Conservation (phyloP, 1,284 basidiomycete species). For the Apiotrichum siamense region DNA sequence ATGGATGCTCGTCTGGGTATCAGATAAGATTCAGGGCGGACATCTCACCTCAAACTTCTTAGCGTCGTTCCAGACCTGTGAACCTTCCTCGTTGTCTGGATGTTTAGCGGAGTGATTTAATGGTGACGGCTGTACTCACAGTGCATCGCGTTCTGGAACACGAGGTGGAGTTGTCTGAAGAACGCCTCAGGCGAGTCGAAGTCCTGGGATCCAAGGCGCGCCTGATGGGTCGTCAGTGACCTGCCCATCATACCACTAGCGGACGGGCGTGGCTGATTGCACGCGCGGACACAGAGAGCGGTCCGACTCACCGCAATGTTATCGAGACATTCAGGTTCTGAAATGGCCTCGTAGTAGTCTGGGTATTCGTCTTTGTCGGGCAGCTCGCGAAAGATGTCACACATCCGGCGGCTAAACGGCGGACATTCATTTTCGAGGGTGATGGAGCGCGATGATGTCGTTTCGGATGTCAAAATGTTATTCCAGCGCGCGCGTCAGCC, state of each 20-base stretch:
- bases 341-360: constrained; percentile 45
- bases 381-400: constrained; percentile 37
- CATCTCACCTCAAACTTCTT: constrained; percentile 33
- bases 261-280: too few relatives aligned
- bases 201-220: constrained; percentile 23
- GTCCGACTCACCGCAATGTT: constrained; percentile 35
- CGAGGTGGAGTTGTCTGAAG: constrained; percentile 43
- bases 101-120: background rate
- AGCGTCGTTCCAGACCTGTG: constrained; percentile 40
- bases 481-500: constrained; percentile 1
- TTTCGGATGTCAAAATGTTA: too few relatives aligned
- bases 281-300: too few relatives aligned
- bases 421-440: too few relatives aligned
- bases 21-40: background rate
- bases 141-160: constrained; percentile 47
- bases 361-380: constrained; percentile 35
- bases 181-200: constrained; percentile 38
- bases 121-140: constrained; percentile 28
- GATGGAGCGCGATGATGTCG: background rate
- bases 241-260: too few relatives aligned
- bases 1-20: constrained; percentile 25
- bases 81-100: constrained; percentile 45
- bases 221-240: too few relatives aligned
- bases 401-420: constrained; percentile 26
- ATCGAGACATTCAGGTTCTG: constrained; percentile 44